Evolutionary conservation across 495 filamentous ascomycete species (phyloP), one percentile per base, ranked within the genome.

Genomic region (Talaromyces adpressus): DNA sequence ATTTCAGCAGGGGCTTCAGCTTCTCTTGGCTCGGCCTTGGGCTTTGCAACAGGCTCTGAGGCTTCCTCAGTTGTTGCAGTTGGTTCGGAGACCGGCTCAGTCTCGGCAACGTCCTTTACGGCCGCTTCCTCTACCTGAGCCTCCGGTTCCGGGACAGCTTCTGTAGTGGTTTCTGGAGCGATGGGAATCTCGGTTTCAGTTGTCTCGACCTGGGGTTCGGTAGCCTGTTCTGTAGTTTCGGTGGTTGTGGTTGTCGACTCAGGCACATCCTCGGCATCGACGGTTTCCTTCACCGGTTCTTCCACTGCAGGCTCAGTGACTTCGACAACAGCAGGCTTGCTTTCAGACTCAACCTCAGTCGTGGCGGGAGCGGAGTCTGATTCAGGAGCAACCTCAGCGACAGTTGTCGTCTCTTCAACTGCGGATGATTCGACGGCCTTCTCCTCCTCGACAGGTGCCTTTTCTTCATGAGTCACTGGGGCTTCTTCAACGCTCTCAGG

Each of bases 301-400:
- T 64, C 63, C n/a, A 41, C 22, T 62, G 57, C 58, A 14, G 36
- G 32, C 36, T 62, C 58, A 53, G 54, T 51, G 12, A 52, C n/a
- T n/a, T 58, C 16, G 7, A 63, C 41, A 14, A 47, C 32, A 6
- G 53, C 34, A 5, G 59, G 39, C 29, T 65, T 63, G 1, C 57
- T 59, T 23, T 57, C 58, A 47, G 22, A 18, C 25, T 58, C 41
- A n/a, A 58, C 56, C 22, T 30, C 47, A 30, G 47, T 41, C 14
- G 41, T 27, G n/a, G 59, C 61, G 41, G 61, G 16, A 41, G 27
- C 32, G 23, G 54, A 27, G 16, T 62, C 39, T 27, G 12, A 5
- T 18, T 53, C 49, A 25, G 49, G 9, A 53, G 49, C 49, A 53
- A 53, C 12, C 11, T 53, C 49, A 22, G 49, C 32, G 32, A 9